Evolutionary conservation across 2,329 filamentous ascomycete species (phyloP).

Genomic region (Alternaria rosae): DNA sequence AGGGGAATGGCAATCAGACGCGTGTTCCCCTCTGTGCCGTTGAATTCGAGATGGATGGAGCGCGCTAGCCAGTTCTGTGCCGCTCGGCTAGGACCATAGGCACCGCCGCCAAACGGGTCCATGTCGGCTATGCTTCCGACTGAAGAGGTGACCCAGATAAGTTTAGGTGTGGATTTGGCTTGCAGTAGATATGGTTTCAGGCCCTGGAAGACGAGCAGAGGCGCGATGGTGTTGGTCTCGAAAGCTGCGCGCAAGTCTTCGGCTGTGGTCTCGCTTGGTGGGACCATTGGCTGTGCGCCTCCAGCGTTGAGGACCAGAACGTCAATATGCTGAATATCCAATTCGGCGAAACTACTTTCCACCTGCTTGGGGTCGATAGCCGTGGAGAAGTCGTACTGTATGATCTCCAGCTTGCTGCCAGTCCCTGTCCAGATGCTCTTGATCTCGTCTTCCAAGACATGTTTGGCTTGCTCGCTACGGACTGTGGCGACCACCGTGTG

Average conservation of each 20-base stretch:
- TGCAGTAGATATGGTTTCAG: constrained; percentile 1
- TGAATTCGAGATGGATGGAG: constrained; percentile 8
- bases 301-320: constrained; percentile 1
- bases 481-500: constrained; percentile 2
- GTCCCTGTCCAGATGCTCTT: background rate
- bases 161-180: background rate
- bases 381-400: constrained; percentile 8
- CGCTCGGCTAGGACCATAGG: constrained; percentile 7
- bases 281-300: background rate
- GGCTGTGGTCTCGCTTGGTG: constrained; percentile 1
- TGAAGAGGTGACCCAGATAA: background rate
- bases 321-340: constrained; percentile 1
- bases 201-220: constrained; percentile 1
- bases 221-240: constrained; percentile 1
- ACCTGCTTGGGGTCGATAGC: background rate
- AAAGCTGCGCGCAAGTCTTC: background rate
- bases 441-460: background rate
- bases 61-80: constrained; percentile 4
- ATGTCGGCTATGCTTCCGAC: constrained; percentile 5
- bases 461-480: constrained; percentile 1
- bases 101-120: background rate
- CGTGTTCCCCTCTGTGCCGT: background rate
- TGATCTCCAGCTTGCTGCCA: constrained; percentile 7
- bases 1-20: constrained; percentile 3
- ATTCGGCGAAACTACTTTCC: background rate